phyloP scores from a whole-genome alignment of 805 yeast genomes.

The Kluyveromyces nonfermentans region DNA sequence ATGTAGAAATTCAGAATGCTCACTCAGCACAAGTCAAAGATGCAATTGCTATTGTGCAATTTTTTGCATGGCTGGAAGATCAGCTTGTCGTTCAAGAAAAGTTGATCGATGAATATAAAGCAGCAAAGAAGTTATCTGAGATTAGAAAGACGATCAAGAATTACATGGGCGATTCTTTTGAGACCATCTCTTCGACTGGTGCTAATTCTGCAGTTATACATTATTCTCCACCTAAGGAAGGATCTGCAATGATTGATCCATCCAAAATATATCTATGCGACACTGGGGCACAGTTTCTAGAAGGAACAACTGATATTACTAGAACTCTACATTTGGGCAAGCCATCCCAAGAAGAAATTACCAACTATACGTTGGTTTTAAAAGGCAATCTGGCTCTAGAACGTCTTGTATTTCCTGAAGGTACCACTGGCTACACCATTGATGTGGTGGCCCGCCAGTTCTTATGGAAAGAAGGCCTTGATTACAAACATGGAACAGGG shows the following conservation, averaged over 20 bases:
- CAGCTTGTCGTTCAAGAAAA: slow-evolving; percentile 35
- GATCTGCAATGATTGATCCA: slow-evolving; percentile 53
- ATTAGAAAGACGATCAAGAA: slow-evolving; percentile 46
- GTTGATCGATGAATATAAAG: slow-evolving; percentile 55
- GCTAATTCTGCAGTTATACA: slow-evolving; percentile 69
- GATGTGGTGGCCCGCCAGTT: slow-evolving; percentile 79
- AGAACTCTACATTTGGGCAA: slow-evolving; percentile 64
- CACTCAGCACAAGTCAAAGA: slow-evolving; percentile 73
- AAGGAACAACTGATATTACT: slow-evolving; percentile 95
- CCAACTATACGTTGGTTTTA: slow-evolving; percentile 73
- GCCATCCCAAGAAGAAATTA: slow-evolving; percentile 49
- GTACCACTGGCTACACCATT: slow-evolving; percentile 63
- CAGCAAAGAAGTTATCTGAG: slow-evolving; percentile 47
- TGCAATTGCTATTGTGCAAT: slow-evolving; percentile 65
- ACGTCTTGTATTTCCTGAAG: slow-evolving; percentile 65
- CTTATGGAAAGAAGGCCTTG: slow-evolving; percentile 73
- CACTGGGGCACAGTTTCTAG: slow-evolving; percentile 84
- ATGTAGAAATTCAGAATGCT: slow-evolving; percentile 61
- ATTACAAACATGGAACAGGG: slow-evolving; percentile 91
- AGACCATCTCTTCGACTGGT: slow-evolving; percentile 69
- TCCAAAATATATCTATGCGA: slow-evolving; percentile 68
- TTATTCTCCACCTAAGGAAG: slow-evolving; percentile 56
- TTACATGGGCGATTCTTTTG: slow-evolving; percentile 63
- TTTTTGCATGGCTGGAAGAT: slow-evolving; percentile 75
- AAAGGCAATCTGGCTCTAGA: slow-evolving; percentile 90